These are phyloP conservation scores for Podaxis sp. DNA, from an alignment of 768 basidiomycete genomes.

Conservation along the genomic window DNA sequence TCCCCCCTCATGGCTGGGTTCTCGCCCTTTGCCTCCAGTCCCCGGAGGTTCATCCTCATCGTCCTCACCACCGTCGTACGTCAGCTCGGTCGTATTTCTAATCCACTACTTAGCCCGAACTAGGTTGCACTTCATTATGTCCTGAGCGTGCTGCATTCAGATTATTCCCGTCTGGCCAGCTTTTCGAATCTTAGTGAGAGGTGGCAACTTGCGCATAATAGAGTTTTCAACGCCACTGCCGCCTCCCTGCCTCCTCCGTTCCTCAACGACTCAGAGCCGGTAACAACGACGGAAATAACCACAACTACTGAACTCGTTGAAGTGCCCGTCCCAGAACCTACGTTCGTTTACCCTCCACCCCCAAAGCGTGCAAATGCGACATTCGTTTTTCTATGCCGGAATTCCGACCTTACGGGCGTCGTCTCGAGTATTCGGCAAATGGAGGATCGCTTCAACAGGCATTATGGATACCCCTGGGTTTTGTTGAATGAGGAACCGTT, in stretches of 20 bases:
- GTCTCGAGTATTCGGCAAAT: constrained; percentile 60
- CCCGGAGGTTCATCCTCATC: constrained; percentile 57
- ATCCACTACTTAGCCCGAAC: background rate
- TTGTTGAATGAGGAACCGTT: constrained; percentile 84
- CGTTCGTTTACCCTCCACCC: background rate
- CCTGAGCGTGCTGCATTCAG: constrained; percentile 48
- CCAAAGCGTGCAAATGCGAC: constrained; percentile 64
- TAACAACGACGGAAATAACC: background rate
- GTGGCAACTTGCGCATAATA: constrained; percentile 24
- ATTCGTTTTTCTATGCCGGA: constrained; percentile 72
- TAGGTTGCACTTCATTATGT: constrained; percentile 60
- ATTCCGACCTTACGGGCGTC: constrained; percentile 52
- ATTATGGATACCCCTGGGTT: constrained; percentile 77
- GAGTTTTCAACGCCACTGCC: constrained; percentile 13
- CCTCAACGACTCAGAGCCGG: background rate
- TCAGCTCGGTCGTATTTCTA: constrained; percentile 5
- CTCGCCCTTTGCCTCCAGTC: constrained; percentile 29
- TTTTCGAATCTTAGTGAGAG: constrained; percentile 34
- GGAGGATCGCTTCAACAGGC: constrained; percentile 84
- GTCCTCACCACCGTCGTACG: constrained; percentile 47
- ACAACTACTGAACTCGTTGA: constrained; percentile 8
- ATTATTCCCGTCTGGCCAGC: constrained; percentile 47
- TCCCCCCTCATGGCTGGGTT: constrained; percentile 21
- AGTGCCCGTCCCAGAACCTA: background rate
- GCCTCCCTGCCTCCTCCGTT: constrained; percentile 3